These are phyloP conservation scores for Trypanosoma scelopori DNA, from an alignment of 208 protist genomes.

Conservation along the genomic window DNA sequence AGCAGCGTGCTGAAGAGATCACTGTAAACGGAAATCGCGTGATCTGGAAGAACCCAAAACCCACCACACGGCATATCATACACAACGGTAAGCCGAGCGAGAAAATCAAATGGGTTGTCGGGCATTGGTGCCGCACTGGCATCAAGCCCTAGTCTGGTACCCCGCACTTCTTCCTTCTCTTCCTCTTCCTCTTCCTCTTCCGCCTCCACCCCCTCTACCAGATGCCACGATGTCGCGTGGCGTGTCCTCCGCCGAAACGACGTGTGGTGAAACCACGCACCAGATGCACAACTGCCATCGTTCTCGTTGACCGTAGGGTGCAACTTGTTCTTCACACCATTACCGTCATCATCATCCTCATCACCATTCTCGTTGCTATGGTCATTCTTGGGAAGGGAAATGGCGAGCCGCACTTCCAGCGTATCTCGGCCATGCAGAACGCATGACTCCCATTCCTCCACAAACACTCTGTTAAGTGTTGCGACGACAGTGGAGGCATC, in stretches of 20 bases:
- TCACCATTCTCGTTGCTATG: neutral
- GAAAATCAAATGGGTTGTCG: slow-evolving; percentile 39
- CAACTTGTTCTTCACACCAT: no score
- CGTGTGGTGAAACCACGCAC: slow-evolving; percentile 7
- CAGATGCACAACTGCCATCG: neutral
- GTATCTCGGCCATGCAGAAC: slow-evolving; percentile 41
- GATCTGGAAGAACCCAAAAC: slow-evolving; percentile 30
- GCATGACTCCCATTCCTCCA: slow-evolving; percentile 52
- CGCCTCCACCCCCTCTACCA: neutral
- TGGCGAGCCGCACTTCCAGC: slow-evolving; percentile 19
- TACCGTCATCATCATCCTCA: neutral
- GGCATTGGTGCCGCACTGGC: neutral
- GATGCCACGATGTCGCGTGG: neutral
- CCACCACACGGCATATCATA: slow-evolving; percentile 5
- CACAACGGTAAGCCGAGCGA: slow-evolving; percentile 25
- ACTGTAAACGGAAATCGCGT: slow-evolving; percentile 28
- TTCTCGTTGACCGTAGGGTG: neutral
- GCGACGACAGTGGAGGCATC: slow-evolving; percentile 22
- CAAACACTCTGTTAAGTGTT: slow-evolving; percentile 46
- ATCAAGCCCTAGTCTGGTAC: neutral
- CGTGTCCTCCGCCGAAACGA: slow-evolving; percentile 14
- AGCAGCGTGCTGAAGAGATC: slow-evolving; percentile 62
- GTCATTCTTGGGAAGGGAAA: slow-evolving; percentile 4
- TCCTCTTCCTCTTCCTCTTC: neutral
- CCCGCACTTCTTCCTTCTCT: neutral